These are phyloP conservation scores for Pleurostoma richardsiae DNA, from an alignment of 2,329 filamentous ascomycete genomes.

Conservation along the genomic window DNA sequence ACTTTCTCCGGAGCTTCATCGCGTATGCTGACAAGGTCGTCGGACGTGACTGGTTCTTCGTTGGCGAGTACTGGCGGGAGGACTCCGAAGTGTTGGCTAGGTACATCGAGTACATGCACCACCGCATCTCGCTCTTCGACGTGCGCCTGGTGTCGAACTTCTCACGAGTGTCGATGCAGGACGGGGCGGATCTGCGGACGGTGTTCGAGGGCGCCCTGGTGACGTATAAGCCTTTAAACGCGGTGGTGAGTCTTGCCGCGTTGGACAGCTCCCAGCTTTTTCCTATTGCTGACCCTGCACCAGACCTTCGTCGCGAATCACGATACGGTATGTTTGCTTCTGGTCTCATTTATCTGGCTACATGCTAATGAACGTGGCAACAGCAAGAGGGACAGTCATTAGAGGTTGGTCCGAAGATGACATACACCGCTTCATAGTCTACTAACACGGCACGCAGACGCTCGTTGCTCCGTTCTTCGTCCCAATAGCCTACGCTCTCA, in stretches of 20 bases:
- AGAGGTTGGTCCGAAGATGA: constrained; percentile 28
- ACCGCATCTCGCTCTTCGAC: constrained; percentile 57
- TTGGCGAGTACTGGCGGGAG: constrained; percentile 66
- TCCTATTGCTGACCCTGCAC: neutral
- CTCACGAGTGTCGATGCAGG: constrained; percentile 47
- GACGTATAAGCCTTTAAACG: neutral
- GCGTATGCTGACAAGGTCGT: constrained; percentile 15
- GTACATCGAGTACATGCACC: constrained; percentile 53
- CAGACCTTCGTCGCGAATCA: constrained; percentile 64
- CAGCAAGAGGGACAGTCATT: constrained; percentile 42
- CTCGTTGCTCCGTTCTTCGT: constrained; percentile 60
- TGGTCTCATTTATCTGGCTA: too few relatives aligned
- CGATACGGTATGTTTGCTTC: constrained; percentile 44
- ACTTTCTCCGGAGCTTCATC: constrained; percentile 23
- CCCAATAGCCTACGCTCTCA: constrained; percentile 61
- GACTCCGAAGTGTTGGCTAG: constrained; percentile 48
- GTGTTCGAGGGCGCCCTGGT: constrained; percentile 3
- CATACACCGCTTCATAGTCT: neutral
- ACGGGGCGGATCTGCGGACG: constrained; percentile 16
- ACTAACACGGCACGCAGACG: constrained; percentile 25
- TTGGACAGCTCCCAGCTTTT: neutral
- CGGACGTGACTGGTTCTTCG: constrained; percentile 54
- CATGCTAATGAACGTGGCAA: constrained; percentile 25
- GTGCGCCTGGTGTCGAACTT: constrained; percentile 63
- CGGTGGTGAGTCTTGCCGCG: neutral